Conservation (phyloP, 148 eudicot species). For the Chenopodium quinoa region DNA sequence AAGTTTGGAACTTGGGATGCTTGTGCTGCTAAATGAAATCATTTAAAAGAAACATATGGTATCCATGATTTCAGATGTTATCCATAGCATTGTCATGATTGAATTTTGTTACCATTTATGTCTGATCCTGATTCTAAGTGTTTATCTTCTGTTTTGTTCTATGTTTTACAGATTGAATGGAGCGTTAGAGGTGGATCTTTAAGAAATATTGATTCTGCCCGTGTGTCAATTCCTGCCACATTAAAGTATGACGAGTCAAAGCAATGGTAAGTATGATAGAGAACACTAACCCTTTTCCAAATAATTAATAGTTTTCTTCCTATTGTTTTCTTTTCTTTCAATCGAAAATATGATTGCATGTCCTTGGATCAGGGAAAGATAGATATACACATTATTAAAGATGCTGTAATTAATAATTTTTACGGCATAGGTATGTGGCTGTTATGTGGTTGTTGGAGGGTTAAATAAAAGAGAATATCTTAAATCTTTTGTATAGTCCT, state of each 20-base stretch:
- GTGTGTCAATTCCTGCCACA: slow-evolving; percentile 87
- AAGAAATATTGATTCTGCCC: slow-evolving; percentile 86
- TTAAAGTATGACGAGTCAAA: slow-evolving; percentile 69
- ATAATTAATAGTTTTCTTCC: not conserved
- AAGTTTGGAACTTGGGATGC: not conserved
- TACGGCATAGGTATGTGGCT: not conserved
- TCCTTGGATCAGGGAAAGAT: not conserved
- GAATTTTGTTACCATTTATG: not conserved
- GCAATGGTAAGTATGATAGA: slow-evolving; percentile 53
- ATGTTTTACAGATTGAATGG: slow-evolving; percentile 73
- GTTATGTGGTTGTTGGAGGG: slow-evolving; percentile 3
- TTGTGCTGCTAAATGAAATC: not conserved
- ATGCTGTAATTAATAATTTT: not conserved
- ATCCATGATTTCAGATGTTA: not conserved
- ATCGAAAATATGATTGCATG: slow-evolving; percentile 5
- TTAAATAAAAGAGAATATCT: not conserved
- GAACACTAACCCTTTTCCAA: not conserved
- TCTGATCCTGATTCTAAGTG: not conserved
- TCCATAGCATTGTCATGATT: not conserved
- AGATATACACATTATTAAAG: not conserved
- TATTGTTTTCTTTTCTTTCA: not conserved
- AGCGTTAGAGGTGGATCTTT: slow-evolving; percentile 79
- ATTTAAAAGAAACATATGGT: not conserved
- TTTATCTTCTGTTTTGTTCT: slow-evolving; percentile 3
- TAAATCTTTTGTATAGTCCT: not conserved